Evolutionary conservation across 352 stramenopile genomes (phyloP).

Genomic region (Globisporangium echinulatum): DNA sequence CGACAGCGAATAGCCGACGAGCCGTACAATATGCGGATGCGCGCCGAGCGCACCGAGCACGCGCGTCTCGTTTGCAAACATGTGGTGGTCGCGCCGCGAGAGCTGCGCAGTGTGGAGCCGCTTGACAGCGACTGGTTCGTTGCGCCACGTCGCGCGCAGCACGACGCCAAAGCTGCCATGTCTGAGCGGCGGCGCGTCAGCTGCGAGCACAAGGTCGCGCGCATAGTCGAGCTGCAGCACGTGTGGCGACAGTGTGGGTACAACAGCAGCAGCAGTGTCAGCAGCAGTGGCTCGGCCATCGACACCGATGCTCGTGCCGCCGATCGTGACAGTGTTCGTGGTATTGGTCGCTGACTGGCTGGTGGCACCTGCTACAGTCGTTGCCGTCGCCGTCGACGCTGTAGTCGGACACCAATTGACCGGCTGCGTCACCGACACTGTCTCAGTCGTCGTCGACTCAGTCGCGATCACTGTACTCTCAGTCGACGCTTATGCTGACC

Average conservation of each 20-base stretch:
- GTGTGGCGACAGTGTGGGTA: not conserved
- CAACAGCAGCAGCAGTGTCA: no score
- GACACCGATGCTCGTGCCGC: no score
- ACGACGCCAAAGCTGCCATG: constrained; percentile 26
- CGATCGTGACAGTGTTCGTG: no score
- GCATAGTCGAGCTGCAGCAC: constrained; percentile 21
- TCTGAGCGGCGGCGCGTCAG: constrained; percentile 13
- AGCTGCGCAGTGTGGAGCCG: constrained; percentile 26
- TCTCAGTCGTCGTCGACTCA: no score
- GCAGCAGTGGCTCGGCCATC: no score
- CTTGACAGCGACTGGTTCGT: constrained; percentile 25
- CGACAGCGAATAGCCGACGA: constrained; percentile 25
- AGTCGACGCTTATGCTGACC: no score
- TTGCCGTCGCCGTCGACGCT: no score
- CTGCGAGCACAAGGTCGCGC: constrained; percentile 15
- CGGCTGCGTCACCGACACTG: no score
- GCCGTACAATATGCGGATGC: constrained; percentile 33
- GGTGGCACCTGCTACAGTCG: no score
- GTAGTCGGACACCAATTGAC: no score
- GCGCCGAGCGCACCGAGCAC: constrained; percentile 26
- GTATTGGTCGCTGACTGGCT: no score
- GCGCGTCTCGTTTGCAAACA: constrained; percentile 26
- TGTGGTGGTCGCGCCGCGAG: constrained; percentile 26
- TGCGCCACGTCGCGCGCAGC: constrained; percentile 16
- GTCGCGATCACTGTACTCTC: no score